Percentiles rank a stretch among this genome's conserved stretches.
These are phyloP conservation scores for Rhizophora apiculata DNA, from an alignment of 345 rosid genomes.

Conservation along the genomic window DNA sequence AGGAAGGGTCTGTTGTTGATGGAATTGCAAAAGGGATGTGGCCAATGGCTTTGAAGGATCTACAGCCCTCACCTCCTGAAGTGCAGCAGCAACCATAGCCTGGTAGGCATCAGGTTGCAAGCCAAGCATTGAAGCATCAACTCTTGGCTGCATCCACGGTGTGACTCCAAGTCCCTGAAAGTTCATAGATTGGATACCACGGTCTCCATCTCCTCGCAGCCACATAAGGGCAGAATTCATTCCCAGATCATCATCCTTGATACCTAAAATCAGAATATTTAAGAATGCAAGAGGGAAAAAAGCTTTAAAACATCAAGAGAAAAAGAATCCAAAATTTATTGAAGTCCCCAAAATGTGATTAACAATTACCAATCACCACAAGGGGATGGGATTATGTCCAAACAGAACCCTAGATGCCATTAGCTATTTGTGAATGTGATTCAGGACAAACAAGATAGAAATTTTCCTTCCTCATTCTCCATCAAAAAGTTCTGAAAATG, in stretches of 20 bases:
- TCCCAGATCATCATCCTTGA: slow-evolving; percentile 75
- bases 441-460: too few relatives aligned
- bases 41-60: slow-evolving; percentile 59
- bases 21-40: slow-evolving; percentile 59
- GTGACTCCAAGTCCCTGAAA: slow-evolving; percentile 72
- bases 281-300: not conserved
- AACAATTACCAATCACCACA: too few relatives aligned
- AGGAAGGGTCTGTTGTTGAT: slow-evolving; percentile 60
- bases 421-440: not conserved
- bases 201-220: slow-evolving; percentile 63
- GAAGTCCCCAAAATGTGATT: too few relatives aligned
- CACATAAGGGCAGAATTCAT: slow-evolving; percentile 80
- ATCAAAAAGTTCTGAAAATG: not conserved
- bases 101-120: slow-evolving; percentile 83
- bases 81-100: slow-evolving; percentile 89
- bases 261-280: slow-evolving; percentile 34
- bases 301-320: not conserved
- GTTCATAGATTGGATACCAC: slow-evolving; percentile 61
- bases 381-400: too few relatives aligned
- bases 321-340: not conserved
- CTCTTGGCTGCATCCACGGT: slow-evolving; percentile 94
- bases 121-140: slow-evolving; percentile 75
- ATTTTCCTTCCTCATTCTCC: too few relatives aligned
- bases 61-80: slow-evolving; percentile 75
- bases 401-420: not conserved